A percentile compares a stretch with the other conserved stretches of the same genome.
Conservation (phyloP, 208 protist species). For the Leishmania martiniquensis region DNA sequence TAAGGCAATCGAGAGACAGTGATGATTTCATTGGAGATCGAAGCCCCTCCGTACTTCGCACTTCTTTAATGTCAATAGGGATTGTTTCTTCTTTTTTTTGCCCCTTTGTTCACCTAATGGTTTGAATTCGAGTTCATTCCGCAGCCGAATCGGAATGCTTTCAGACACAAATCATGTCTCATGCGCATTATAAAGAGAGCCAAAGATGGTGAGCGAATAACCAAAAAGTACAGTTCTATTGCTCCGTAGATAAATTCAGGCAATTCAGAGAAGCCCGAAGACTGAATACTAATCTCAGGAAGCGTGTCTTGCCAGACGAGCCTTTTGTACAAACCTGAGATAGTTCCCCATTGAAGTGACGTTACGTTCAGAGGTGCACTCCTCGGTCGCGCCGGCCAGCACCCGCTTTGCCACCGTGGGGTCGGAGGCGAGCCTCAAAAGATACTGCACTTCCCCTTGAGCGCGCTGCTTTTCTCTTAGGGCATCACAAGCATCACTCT, state of each 20-base stretch:
- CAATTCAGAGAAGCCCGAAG: background rate
- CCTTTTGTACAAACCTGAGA: constrained; percentile 16
- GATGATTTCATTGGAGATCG: background rate
- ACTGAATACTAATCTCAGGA: background rate
- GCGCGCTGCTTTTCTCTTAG: constrained; percentile 10
- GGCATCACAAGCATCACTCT: background rate
- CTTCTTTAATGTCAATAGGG: no score
- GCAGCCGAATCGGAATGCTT: background rate
- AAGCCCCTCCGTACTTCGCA: background rate
- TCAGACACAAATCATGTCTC: background rate
- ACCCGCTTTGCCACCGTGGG: background rate
- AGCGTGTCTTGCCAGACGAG: background rate
- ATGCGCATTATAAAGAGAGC: background rate
- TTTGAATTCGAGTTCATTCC: background rate
- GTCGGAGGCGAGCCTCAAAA: constrained; percentile 1
- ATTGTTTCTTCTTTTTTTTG: background rate
- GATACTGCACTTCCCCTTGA: constrained; percentile 10
- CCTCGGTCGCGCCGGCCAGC: background rate
- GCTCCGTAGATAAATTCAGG: background rate
- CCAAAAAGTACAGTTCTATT: constrained; percentile 3
- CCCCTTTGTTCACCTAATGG: background rate
- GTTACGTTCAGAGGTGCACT: background rate
- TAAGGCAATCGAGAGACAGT: no score
- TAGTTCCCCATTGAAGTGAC: background rate
- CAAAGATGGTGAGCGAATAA: constrained; percentile 5